Evolutionary conservation across 306 rosid genomes (phyloP).

Genomic region (Canavalia gladiata): DNA sequence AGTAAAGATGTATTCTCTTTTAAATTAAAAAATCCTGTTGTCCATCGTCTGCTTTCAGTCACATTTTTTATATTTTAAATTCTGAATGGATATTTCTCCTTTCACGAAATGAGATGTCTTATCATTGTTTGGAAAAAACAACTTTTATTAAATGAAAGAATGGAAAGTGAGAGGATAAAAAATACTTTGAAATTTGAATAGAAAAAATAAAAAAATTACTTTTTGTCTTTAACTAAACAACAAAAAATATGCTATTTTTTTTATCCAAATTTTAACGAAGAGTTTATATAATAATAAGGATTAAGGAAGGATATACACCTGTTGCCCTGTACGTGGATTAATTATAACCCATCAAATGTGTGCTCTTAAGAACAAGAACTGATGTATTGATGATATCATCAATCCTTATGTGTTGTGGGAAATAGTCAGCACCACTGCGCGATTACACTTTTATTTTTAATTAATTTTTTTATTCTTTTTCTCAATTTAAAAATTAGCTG

Average conservation of each 20-base stretch:
- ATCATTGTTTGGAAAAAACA: background rate
- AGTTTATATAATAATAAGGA: background rate
- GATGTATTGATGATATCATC: background rate
- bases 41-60: background rate
- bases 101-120: constrained; percentile 11
- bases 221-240: too few species aligned
- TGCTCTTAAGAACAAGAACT: background rate
- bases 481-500: too few species aligned
- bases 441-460: background rate
- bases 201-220: too few species aligned
- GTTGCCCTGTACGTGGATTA: background rate
- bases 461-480: too few species aligned
- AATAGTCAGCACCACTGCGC: background rate
- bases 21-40: background rate
- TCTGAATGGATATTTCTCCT: background rate
- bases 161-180: too few species aligned
- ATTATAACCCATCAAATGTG: background rate
- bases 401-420: background rate
- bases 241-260: too few species aligned
- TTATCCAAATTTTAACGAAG: background rate
- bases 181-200: too few species aligned
- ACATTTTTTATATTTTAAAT: background rate
- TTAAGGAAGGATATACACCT: background rate
- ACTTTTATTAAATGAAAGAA: too few species aligned
- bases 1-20: too few species aligned